phyloP scores from a whole-genome alignment of 2,329 filamentous ascomycete genomes.

The Harringtonia aguacate region DNA sequence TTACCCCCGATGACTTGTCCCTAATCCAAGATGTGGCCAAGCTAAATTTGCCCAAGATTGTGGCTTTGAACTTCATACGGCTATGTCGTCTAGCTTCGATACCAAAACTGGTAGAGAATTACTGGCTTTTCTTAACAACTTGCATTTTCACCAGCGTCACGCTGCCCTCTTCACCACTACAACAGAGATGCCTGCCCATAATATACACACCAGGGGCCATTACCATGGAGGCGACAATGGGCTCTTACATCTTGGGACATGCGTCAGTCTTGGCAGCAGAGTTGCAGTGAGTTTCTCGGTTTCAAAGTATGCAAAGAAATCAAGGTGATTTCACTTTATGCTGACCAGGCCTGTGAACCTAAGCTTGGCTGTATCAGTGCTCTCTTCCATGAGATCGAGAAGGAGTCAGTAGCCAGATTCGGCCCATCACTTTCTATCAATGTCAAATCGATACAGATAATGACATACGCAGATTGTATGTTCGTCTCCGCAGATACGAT shows the following conservation, averaged over 20 bases:
- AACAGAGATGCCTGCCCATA: too few species aligned
- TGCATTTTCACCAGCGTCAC: conserved; percentile 33
- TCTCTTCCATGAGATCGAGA: conserved; percentile 64
- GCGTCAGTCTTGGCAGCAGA: conserved; percentile 62
- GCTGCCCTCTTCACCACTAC: conserved; percentile 43
- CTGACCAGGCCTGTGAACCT: not conserved
- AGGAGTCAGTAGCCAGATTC: conserved; percentile 45
- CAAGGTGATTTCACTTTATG: not conserved
- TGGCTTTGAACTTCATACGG: conserved; percentile 46
- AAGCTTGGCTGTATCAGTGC: conserved; percentile 79
- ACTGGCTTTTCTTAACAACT: conserved; percentile 47
- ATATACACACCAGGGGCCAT: conserved; percentile 21
- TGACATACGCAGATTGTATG: conserved; percentile 56
- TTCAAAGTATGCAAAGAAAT: not conserved
- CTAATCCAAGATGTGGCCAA: too few species aligned
- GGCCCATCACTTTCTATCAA: conserved; percentile 44
- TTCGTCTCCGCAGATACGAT: conserved; percentile 76
- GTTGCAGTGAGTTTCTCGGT: conserved; percentile 44
- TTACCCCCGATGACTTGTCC: too few species aligned
- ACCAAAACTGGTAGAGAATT: conserved; percentile 56
- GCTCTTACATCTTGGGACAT: conserved; percentile 57
- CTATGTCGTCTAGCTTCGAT: conserved; percentile 63
- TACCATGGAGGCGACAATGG: conserved; percentile 41
- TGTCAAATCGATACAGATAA: conserved; percentile 60
- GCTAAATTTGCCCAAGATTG: not conserved